A percentile compares a stretch with the other conserved stretches of the same genome.
These are phyloP conservation scores for Rhizopogon rudus DNA, from an alignment of 768 basidiomycete species.

Conservation along the genomic window DNA sequence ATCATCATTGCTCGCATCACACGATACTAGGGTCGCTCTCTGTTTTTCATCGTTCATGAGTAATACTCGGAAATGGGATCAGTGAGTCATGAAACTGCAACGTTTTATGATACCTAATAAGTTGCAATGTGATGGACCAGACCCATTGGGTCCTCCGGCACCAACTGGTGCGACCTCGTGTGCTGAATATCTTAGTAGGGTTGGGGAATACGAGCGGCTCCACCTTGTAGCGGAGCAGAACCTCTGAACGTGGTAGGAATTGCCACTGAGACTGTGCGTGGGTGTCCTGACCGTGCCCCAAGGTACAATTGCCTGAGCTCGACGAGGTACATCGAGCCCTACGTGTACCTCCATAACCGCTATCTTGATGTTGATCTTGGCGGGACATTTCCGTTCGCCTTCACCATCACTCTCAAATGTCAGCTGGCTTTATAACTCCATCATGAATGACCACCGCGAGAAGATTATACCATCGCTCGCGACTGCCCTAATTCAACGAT, in stretches of 20 bases:
- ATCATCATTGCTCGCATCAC: no score
- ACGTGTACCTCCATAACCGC: constrained; percentile 44
- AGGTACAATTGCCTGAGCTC: constrained; percentile 46
- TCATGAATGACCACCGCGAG: constrained; percentile 40
- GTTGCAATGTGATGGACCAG: constrained; percentile 64
- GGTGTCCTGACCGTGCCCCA: neutral
- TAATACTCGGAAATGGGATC: no score
- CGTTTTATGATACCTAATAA: constrained; percentile 1
- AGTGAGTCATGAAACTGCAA: no score
- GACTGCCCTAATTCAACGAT: constrained; percentile 41
- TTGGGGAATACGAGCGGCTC: no score
- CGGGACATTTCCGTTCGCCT: constrained; percentile 35
- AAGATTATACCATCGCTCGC: constrained; percentile 42
- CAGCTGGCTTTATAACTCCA: constrained; percentile 48
- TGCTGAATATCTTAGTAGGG: constrained; percentile 39
- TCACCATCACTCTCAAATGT: constrained; percentile 50
- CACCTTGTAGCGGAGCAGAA: constrained; percentile 43
- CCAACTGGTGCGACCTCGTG: constrained; percentile 62
- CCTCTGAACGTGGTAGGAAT: constrained; percentile 49
- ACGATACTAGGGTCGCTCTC: no score
- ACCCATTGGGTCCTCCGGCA: constrained; percentile 55
- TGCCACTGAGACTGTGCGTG: no score
- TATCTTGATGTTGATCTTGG: constrained; percentile 62
- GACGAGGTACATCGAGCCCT: constrained; percentile 50
- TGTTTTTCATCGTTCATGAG: no score